Evolutionary conservation across 495 filamentous ascomycete species (phyloP).

Genomic region (Aspergillus avenaceus): DNA sequence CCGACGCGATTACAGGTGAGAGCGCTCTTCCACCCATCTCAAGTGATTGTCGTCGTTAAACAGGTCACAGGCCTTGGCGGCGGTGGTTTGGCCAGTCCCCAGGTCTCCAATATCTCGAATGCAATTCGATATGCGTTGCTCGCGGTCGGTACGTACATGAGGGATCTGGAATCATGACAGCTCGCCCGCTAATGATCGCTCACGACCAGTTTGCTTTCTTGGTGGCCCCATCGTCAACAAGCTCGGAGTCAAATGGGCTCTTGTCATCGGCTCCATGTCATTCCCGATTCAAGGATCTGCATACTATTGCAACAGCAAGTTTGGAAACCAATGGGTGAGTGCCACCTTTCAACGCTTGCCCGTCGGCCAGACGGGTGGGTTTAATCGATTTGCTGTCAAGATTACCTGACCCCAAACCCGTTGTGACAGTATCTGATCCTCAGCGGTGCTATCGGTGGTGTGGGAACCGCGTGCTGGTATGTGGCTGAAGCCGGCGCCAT

Average conservation of each 20-base stretch:
- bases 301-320: constrained; percentile 32
- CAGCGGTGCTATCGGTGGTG: constrained; percentile 26
- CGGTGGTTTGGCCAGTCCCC: constrained; percentile 26
- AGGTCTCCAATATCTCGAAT: constrained; percentile 24
- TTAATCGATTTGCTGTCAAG: neutral
- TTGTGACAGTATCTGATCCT: constrained; percentile 22
- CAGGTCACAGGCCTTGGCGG: constrained; percentile 30
- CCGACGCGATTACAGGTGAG: constrained; percentile 27
- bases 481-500: constrained; percentile 28
- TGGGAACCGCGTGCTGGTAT: constrained; percentile 30
- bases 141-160: constrained; percentile 18
- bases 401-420: neutral
- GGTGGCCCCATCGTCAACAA: constrained; percentile 30
- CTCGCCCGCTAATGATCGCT: neutral
- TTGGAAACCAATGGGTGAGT: constrained; percentile 22
- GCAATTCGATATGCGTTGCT: constrained; percentile 25
- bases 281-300: constrained; percentile 29
- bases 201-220: constrained; percentile 18
- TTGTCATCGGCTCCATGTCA: constrained; percentile 25
- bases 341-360: constrained; percentile 2
- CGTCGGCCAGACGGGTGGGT: neutral
- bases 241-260: constrained; percentile 29
- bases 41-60: neutral
- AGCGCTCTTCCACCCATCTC: neutral
- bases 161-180: neutral